Evolutionary conservation across 176 grass and related monocot genomes (phyloP), one percentile per base, ranked within the genome.

Genomic region (Zoysia pacifica): DNA sequence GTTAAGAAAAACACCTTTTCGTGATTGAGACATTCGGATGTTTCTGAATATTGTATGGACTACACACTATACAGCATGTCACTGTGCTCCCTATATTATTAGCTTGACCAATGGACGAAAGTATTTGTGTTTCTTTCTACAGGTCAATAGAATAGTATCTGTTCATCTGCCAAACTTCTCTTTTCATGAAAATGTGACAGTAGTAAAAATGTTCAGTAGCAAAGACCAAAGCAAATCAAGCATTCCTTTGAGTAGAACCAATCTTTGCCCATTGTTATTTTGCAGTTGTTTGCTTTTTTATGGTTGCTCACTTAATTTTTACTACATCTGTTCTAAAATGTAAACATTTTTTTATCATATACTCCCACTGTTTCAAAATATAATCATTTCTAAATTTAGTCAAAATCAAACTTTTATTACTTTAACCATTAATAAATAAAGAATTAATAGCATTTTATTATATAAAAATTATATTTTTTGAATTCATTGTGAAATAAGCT

Each of bases 1-100:
- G 19, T 69, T 93, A 64, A 84, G 88, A 50, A 90, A 70, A 46
- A 93, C 61, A 9, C 85, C 82, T 40, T 45, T 88, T 36, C 38
- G 20, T 54, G 78, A 56, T 67, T 93, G 61, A 93, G 28, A 41
- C 69, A 54, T 63, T 75, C 51, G 41, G 46, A 44, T 1, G 14
- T 48, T 70, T 47, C 8, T 35, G 65, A 48, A 51, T 1, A 19
- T 2, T 72, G 2, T n/a, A 9, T 8, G 11, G 7, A 39, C 8
- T 75, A 39, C 46, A 70, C 5, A 70, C 1, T 77, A 4, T 50
- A 2, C 65, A 4, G 4, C 46, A 15, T 35, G 16, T 13, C 15
- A 41, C 5, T 11, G 62, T 78, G 16, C 40, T 52, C 37, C 48
- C 37, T 65, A 52, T 16, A 43, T 13, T 54, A 67, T 2, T 14